Base-by-base conservation (phyloP, 2,329 filamentous ascomycete genomes). In the Beauveria pseudobassiana region DNA sequence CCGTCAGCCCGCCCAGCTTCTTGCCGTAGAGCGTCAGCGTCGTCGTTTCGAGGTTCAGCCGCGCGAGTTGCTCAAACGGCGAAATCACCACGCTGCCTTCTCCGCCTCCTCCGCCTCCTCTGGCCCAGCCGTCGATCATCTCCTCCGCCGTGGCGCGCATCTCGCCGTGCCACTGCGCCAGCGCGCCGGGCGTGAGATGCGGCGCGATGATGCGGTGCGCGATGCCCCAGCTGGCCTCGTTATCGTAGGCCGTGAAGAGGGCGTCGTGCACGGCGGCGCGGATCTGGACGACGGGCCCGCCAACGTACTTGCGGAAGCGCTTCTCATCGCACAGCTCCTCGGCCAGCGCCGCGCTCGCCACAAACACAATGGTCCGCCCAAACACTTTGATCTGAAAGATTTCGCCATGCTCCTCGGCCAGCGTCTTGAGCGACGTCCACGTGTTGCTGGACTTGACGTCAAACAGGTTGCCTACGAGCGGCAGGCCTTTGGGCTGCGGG, bases 241-340 rank as follows among this genome's bases (percentile, higher is more conserved):
- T 43, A 16, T 81, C 74, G 66, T 72, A 82, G 6, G 80, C 80
- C 3, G 80, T 79, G 71, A 83, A 83, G n/a, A 83, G 75, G 3
- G 78, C 66, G 64, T 80, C 78, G 68, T 83, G 75, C 10, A 82
- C 80, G 6, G 77, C 71, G 30, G 75, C 73, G 24, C 80, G 76
- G 62, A 82, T 82, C 73, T 83, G 78, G 56, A 81, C 76, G 56
- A 83, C 74, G 4, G 81, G 80, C 0, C 80, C 80, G 34, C 79
- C 79, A 1, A 83, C 80, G 64, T 74, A 82, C 66, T 83, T 83
- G 61, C 80, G 78, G 69, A 83, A 83, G 0, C 80, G 77, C 66
- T 74, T 77, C 73, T 82, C 72, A 67, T 83, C 80, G 66, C 80
- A 82, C 2, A 82, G 69, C 66, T 81, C 81, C 26, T 76, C 73